A percentile compares a stretch with the other conserved stretches of the same genome.
These are phyloP conservation scores for Cytospora piceae DNA, from an alignment of 2,329 filamentous ascomycete species.

Conservation along the genomic window DNA sequence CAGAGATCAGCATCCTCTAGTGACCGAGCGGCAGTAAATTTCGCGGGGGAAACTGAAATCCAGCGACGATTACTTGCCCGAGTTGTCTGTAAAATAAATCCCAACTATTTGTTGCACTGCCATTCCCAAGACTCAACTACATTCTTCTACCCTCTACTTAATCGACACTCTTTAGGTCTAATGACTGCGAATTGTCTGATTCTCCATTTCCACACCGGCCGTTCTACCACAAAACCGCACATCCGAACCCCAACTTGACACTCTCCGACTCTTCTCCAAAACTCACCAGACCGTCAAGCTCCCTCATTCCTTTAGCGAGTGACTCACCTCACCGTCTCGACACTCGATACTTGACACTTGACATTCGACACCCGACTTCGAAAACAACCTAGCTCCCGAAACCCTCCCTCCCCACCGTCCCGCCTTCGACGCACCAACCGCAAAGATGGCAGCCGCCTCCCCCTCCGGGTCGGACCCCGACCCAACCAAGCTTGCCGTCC, in stretches of 20 bases:
- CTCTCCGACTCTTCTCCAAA: not conserved
- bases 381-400: not conserved
- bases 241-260: not conserved
- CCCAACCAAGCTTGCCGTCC: constrained; percentile 50
- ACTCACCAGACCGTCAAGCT: not conserved
- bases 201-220: not conserved
- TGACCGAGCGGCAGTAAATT: constrained; percentile 21
- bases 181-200: not conserved
- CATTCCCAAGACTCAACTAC: not conserved
- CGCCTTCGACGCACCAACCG: not conserved
- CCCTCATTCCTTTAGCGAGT: not conserved
- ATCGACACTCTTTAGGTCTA: not conserved
- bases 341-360: not conserved
- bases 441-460: constrained; percentile 21
- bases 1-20: constrained; percentile 9
- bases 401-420: not conserved
- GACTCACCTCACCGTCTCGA: constrained; percentile 11
- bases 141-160: not conserved
- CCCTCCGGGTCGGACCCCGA: constrained; percentile 32
- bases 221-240: not conserved
- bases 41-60: constrained; percentile 14
- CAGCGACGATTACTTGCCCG: constrained; percentile 4
- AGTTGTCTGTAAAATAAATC: not conserved
- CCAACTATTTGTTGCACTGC: constrained; percentile 1
- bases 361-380: not conserved